These are phyloP conservation scores for Sarcodon sp. DNA, from an alignment of 768 basidiomycete species.

Conservation along the genomic window DNA sequence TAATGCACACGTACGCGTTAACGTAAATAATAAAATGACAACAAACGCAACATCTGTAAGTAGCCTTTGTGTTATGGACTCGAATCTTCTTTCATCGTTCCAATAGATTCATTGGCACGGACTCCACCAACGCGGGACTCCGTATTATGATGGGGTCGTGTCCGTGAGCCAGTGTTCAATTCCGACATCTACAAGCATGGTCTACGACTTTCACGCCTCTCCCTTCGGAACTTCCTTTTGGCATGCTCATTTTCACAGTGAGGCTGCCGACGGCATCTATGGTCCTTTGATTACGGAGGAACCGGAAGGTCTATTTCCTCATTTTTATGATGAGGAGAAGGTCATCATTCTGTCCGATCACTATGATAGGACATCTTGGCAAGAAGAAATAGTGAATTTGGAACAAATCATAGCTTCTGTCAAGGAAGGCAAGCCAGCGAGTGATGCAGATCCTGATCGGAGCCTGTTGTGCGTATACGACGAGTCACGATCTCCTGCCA, in stretches of 20 bases:
- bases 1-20: not conserved
- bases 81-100: too few relatives aligned
- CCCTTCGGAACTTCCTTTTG: not conserved
- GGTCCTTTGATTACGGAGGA: constrained; percentile 1
- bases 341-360: constrained; percentile 1
- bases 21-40: not conserved
- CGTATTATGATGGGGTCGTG: not conserved
- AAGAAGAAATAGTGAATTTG: not conserved
- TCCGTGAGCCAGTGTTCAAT: not conserved
- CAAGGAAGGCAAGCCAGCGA: not conserved
- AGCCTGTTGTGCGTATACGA: not conserved
- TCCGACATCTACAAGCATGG: not conserved
- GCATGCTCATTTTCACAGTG: constrained; percentile 1
- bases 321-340: constrained; percentile 1
- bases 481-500: not conserved
- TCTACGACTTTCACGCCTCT: not conserved
- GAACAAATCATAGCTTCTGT: not conserved
- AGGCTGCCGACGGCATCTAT: not conserved
- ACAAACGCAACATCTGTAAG: not conserved
- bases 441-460: not conserved
- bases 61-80: not conserved
- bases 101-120: constrained; percentile 2
- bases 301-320: not conserved
- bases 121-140: not conserved
- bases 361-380: constrained; percentile 1